Evolutionary conservation across 768 basidiomycete genomes (phyloP), one percentile per base, ranked within the genome.

Genomic region (Leccinum rimulosum): DNA sequence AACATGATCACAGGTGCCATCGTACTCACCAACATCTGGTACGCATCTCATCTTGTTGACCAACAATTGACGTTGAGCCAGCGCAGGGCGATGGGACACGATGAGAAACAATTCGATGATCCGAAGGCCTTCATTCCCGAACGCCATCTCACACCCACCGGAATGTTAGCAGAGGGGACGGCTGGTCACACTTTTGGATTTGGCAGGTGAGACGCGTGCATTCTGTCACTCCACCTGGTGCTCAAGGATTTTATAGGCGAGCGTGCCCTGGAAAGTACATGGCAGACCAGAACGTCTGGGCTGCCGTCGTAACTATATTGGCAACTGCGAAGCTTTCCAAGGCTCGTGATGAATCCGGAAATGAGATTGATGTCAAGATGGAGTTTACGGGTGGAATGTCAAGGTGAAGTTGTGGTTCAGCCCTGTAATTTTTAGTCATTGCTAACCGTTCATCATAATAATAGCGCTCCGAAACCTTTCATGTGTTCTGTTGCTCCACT

Each of bases 121-220:
- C 79, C 86, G 7, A 76, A 76, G 56, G 62, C 64, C 8, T 86
- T 86, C 73, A 74, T 77, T n/a, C 85, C 87, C 8, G 82, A 84
- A 60, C 76, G 86, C 43, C 84, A 82, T 71, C 65, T 87, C n/a
- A 63, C 61, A 6, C 1, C 60, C 1, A 25, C 55, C 1, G 69
- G 68, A 10, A 51, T 49, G 15, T 50, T 70, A 22, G 47, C 33
- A 1, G 58, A 64, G 15, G 63, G 36, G 3, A 27, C 36, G 8
- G 17, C 40, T 2, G 19, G 22, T 6, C 36, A 50, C 3, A 6
- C 31, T 10, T 73, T 68, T 22, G 61, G 68, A 28, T 72, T 72
- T 53, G 70, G 67, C 49, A 70, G 70, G 70, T 71, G 51, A 6
- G 71, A n/a, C 6, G 2, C 49, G 33, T 40, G 11, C 8, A 8